Conservation (phyloP, 495 filamentous ascomycete species). For the Aspergillus mulundensis region DNA sequence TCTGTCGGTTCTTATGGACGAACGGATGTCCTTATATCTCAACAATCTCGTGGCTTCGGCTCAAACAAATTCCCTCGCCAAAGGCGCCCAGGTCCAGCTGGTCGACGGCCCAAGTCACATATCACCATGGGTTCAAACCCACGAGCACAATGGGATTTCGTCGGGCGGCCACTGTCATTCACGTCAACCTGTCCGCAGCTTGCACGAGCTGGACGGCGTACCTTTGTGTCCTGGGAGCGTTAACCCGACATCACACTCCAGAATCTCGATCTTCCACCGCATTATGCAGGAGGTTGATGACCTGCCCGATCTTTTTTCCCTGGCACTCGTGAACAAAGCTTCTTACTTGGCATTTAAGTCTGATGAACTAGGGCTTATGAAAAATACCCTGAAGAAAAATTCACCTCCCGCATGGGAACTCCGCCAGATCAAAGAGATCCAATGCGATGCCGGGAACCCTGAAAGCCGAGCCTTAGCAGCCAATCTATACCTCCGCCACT, state of each 20-base stretch:
- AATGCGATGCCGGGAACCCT: neutral
- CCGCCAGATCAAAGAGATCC: conserved; percentile 7
- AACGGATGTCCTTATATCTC: neutral
- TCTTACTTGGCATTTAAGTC: conserved; percentile 9
- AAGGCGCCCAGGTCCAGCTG: neutral
- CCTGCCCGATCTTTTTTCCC: conserved; percentile 8
- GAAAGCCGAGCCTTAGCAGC: conserved; percentile 3
- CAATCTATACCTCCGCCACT: conserved; percentile 6
- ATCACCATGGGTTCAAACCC: too few species aligned
- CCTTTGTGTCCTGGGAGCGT: neutral
- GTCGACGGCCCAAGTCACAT: neutral
- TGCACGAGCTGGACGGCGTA: neutral
- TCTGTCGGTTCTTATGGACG: conserved; percentile 5
- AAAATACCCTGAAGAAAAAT: neutral
- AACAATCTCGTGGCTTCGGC: neutral
- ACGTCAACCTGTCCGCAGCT: neutral
- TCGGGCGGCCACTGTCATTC: neutral
- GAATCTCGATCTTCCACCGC: neutral
- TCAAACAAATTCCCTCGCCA: neutral
- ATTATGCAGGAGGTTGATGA: conserved; percentile 9
- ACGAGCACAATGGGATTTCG: too few species aligned
- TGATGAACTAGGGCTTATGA: conserved; percentile 10
- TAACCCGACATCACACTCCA: neutral
- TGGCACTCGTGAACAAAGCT: conserved; percentile 7
- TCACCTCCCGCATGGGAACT: conserved; percentile 13